Conservation (phyloP, 805 yeast species). For the Pichia nakasei region DNA sequence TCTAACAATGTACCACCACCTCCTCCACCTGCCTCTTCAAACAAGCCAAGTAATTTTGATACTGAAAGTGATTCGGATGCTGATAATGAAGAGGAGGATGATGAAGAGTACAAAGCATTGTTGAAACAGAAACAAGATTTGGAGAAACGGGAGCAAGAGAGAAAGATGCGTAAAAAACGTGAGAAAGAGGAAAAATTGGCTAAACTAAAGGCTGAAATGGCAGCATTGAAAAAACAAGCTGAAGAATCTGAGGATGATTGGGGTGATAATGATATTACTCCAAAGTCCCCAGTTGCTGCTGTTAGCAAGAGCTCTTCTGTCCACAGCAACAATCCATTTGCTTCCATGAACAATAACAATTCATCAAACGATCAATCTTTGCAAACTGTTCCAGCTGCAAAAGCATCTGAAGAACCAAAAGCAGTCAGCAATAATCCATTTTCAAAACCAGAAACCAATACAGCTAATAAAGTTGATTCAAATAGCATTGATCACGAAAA, state of each 20-base stretch:
- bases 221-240: slow-evolving; percentile 36
- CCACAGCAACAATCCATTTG: slow-evolving; percentile 14
- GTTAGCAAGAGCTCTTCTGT: slow-evolving; percentile 8
- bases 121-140: slow-evolving; percentile 39
- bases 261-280: slow-evolving; percentile 7
- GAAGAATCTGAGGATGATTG: slow-evolving; percentile 26
- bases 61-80: slow-evolving; percentile 10
- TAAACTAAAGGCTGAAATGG: slow-evolving; percentile 50
- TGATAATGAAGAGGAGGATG: slow-evolving; percentile 33
- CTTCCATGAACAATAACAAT: slow-evolving; percentile 8
- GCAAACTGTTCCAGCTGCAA: background rate
- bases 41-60: background rate
- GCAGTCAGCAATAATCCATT: slow-evolving; percentile 42
- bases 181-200: slow-evolving; percentile 56
- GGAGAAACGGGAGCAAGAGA: slow-evolving; percentile 28
- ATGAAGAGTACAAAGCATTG: slow-evolving; percentile 35
- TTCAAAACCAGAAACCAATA: slow-evolving; percentile 38
- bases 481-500: slow-evolving; percentile 41
- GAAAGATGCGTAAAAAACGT: slow-evolving; percentile 40
- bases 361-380: slow-evolving; percentile 3
- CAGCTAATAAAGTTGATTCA: slow-evolving; percentile 14
- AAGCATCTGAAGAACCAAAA: background rate
- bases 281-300: slow-evolving; percentile 5
- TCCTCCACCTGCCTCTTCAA: slow-evolving; percentile 4
- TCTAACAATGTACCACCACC: background rate